Evolutionary conservation across 768 basidiomycete genomes (phyloP).

Genomic region (Butyriboletus loyo): DNA sequence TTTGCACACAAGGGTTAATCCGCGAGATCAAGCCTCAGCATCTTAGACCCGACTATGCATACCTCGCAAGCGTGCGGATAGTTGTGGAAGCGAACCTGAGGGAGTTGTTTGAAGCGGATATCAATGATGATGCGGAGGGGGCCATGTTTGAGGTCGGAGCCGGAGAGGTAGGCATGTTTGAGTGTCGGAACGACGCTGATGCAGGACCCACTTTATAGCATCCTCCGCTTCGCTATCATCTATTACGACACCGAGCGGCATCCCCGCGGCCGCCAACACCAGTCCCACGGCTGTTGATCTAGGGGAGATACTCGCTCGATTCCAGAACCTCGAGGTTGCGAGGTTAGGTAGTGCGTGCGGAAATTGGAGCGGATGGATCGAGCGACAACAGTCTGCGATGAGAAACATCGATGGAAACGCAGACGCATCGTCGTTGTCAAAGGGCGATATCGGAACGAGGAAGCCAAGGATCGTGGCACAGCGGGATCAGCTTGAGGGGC

Average conservation of each 20-base stretch:
- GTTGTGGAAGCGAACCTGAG: conserved; percentile 51
- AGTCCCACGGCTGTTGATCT: conserved; percentile 2
- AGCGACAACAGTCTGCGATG: conserved; percentile 1
- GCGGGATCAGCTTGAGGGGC: conserved; percentile 11
- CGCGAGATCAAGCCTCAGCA: conserved; percentile 27
- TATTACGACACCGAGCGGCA: neutral
- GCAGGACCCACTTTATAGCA: neutral
- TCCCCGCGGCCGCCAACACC: neutral
- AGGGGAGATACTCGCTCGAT: conserved; percentile 25
- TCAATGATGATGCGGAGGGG: neutral
- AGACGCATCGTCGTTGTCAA: neutral
- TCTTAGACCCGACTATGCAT: conserved; percentile 48
- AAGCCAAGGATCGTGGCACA: conserved; percentile 14
- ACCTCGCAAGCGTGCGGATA: conserved; percentile 47
- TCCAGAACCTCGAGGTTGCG: conserved; percentile 34
- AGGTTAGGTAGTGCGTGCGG: conserved; percentile 42
- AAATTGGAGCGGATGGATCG: conserved; percentile 36
- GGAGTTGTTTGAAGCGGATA: conserved; percentile 30
- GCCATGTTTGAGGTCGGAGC: neutral
- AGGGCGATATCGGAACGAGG: neutral
- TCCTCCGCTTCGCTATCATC: neutral
- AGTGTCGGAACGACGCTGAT: neutral
- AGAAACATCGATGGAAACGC: neutral
- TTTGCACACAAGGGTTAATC: too few relatives aligned
- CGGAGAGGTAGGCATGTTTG: conserved; percentile 18